Evolutionary conservation across 495 filamentous ascomycete genomes (phyloP).

Genomic region (Podospora sp.): DNA sequence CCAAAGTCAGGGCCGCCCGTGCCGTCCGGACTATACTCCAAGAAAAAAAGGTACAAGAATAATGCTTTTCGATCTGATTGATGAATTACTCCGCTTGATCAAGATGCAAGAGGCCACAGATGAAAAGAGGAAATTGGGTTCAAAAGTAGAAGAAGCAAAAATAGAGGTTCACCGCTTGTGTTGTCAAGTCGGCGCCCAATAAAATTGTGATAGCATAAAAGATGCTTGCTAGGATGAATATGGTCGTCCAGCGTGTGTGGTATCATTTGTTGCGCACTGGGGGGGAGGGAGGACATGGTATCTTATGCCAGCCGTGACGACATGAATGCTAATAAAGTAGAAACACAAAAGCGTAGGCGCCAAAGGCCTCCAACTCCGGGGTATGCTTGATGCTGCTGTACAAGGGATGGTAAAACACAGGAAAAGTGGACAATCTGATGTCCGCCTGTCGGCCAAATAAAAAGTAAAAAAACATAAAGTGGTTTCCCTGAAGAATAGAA

Average conservation of each 20-base stretch:
- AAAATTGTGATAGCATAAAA: not conserved
- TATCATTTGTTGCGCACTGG: slow-evolving; percentile 17
- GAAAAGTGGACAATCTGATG: not conserved
- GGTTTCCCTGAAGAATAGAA: not conserved
- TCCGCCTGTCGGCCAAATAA: not conserved
- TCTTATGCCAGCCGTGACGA: slow-evolving; percentile 18
- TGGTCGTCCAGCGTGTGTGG: slow-evolving; percentile 7
- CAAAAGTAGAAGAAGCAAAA: not conserved
- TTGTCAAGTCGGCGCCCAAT: not conserved
- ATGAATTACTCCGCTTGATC: not conserved
- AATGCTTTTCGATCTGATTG: not conserved
- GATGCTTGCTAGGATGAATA: not conserved
- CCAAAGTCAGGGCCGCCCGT: not conserved
- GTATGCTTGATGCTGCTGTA: slow-evolving; percentile 11
- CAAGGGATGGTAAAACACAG: not conserved
- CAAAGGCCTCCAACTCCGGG: slow-evolving; percentile 5
- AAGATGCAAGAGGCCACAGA: not conserved
- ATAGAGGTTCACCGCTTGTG: not conserved
- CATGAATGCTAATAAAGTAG: not conserved
- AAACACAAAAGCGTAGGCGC: not conserved
- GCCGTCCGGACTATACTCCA: not conserved
- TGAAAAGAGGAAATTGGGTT: not conserved
- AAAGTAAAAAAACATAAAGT: not conserved
- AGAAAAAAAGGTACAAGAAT: not conserved
- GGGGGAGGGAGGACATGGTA: not conserved